Base-by-base conservation (phyloP, 2,329 filamentous ascomycete genomes). In the Ophiobolus disseminans region DNA sequence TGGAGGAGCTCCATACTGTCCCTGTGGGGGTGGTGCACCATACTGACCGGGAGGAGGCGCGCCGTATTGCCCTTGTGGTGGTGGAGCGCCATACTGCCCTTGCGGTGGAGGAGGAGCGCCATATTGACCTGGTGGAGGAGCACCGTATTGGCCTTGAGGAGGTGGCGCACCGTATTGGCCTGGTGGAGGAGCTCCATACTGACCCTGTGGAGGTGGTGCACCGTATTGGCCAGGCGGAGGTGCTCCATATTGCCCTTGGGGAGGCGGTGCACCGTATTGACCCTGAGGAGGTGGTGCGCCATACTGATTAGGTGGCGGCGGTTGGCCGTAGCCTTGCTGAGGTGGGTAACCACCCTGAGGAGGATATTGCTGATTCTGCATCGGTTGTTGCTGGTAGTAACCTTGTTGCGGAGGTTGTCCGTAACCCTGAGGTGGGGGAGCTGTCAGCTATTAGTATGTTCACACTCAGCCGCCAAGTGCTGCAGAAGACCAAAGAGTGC, bases 341-440 rank as follows among this genome's bases (percentile, higher is more conserved):
- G 58, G 70, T 40, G 62, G 70, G 48, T 76, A 74, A 36, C 58
- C 57, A 17, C 54, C 48, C 11, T 60, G 58, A 3, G 57, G 55
- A 36, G 55, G 61, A 42, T 61, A 63, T 21, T 64, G 58, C 48
- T 72, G 60, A 13, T 69, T 63, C 40, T 72, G 67, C 52, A 66
- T 62, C 47, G 60, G 63, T 23, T 58, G 65, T 46, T 64, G 70
- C 47, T 73, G 74, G 30, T 72, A 46, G 53, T 62, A 63, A 19
- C 60, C 45, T 36, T 51, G 54, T 32, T 57, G 53, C 50, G 53
- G 57, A 30, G 48, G 60, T 45, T 60, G 62, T 37, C 59, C 62
- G 50, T 66, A 65, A 7, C 60, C 60, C 50, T 66, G 63, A 43
- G 55, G 54, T 19, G 58, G 63, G 48, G 62, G 57, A 51, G 63